These are phyloP conservation scores for Geotrichum aggregatum DNA, from an alignment of 1,139 yeast genomes.

Conservation along the genomic window DNA sequence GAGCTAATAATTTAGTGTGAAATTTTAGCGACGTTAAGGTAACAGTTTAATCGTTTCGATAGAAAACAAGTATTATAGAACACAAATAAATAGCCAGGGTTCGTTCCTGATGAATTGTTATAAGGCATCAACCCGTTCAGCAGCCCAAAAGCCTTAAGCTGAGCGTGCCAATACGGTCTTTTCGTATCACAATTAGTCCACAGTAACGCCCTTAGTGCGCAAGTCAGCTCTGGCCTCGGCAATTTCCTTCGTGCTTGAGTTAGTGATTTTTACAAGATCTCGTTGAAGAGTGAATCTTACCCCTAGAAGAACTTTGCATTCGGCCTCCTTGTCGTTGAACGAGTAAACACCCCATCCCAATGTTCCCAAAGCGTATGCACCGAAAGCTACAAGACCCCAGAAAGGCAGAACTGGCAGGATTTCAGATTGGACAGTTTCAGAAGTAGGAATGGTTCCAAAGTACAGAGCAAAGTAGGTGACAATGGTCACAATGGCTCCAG, in stretches of 20 bases:
- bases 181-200: slow-evolving; percentile 38
- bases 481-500: slow-evolving; percentile 44
- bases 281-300: slow-evolving; percentile 31
- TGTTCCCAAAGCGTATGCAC: slow-evolving; percentile 66
- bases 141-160: no score
- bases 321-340: slow-evolving; percentile 69
- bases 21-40: background rate
- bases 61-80: slow-evolving; percentile 3
- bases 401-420: slow-evolving; percentile 66
- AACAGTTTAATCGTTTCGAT: background rate
- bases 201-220: slow-evolving; percentile 53
- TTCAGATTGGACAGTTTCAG: slow-evolving; percentile 48
- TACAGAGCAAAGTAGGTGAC: slow-evolving; percentile 53
- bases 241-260: slow-evolving; percentile 43
- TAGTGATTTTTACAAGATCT: slow-evolving; percentile 1
- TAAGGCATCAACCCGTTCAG: background rate
- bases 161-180: background rate
- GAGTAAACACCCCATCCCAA: slow-evolving; percentile 69
- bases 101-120: background rate
- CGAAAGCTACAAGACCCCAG: slow-evolving; percentile 69
- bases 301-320: slow-evolving; percentile 57
- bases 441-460: slow-evolving; percentile 54
- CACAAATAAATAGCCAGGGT: slow-evolving; percentile 8
- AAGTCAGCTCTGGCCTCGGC: slow-evolving; percentile 62
- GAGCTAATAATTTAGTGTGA: no score